Evolutionary conservation across 345 rosid genomes (phyloP), one percentile per base, ranked within the genome.

Genomic region (Erucastrum elatum): DNA sequence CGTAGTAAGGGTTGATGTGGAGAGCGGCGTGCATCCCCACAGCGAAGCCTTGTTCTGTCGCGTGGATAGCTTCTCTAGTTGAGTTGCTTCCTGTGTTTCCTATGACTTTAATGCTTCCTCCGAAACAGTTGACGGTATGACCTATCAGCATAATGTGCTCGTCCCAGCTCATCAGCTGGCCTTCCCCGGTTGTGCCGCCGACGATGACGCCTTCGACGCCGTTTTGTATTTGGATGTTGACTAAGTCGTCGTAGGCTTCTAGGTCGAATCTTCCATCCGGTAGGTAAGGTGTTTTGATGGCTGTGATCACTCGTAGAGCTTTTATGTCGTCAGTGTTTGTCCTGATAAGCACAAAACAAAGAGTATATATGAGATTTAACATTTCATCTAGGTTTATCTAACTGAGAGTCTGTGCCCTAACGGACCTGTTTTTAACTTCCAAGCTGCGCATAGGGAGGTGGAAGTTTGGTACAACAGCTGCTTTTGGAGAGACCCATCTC

Each of bases 11-110:
- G 82, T 95, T 95, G 55, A 93, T 93, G 82, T 95, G 97, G 59
- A 91, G 94, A 16, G 97, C 96, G 9, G 93, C 99, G 75, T 93
- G 96, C 96, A 95, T 95, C 39, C 99, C 98, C 11, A 93, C 96
- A 0, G 92, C 99, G 77, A 93, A 95, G 10, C 98, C 97, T 83
- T 89, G 96, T 35, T 93, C 97, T 4, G 93, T 90, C 2, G 97
- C 97, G 64, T 89, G 97, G 30, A 90, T 90, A 0, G 98, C 99
- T 87, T 95, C 96, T 80, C 92, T 82, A 0, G 99, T 95, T 0
- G 91, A 95, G 84, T 91, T 95, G 73, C 98, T 93, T 74, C 99
- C 98, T 0, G 96, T 88, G 86, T 93, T 91, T 10, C 97, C 97
- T 16, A 95, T 89, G 25, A 93, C 97, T 84, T 90, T 93, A 74